These are phyloP conservation scores for Ceratocystis cubensis DNA, from an alignment of 2,329 filamentous ascomycete genomes.

Conservation along the genomic window DNA sequence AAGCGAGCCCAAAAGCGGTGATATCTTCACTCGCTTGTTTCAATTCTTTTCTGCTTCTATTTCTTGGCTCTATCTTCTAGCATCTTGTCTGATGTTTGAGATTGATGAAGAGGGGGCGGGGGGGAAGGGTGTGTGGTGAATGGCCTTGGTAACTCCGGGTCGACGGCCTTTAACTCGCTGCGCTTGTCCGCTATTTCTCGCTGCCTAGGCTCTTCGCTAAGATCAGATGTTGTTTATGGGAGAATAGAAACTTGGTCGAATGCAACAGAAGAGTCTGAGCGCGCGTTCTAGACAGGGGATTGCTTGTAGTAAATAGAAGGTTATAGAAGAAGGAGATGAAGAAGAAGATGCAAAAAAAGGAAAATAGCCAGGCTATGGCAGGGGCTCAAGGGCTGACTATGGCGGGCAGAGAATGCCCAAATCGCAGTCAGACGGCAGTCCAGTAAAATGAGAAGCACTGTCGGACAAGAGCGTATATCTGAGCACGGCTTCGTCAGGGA, in stretches of 20 bases:
- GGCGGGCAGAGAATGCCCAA: background rate
- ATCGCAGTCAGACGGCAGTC: too few relatives aligned
- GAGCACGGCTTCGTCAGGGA: too few relatives aligned
- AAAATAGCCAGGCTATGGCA: background rate
- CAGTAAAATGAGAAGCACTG: too few relatives aligned
- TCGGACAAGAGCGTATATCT: too few relatives aligned
- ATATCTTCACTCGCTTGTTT: background rate
- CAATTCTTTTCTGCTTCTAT: background rate
- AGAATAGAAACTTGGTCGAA: background rate
- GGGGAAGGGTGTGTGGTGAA: too few relatives aligned
- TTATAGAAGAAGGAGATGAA: background rate
- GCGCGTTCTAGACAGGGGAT: constrained; percentile 1
- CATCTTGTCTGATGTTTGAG: background rate
- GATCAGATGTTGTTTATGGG: background rate
- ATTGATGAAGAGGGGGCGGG: background rate
- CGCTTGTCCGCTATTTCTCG: background rate
- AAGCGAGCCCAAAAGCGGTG: background rate
- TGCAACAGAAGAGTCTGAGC: constrained; percentile 7
- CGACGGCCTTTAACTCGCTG: background rate
- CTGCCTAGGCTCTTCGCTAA: background rate
- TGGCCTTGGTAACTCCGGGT: background rate
- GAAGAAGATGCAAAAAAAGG: background rate
- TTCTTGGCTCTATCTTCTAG: background rate
- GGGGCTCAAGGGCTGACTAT: background rate
- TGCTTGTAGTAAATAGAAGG: background rate